Percentiles rank a stretch among this genome's conserved stretches.
phyloP scores from a whole-genome alignment of 345 rosid species.

The Lepidium sativum region DNA sequence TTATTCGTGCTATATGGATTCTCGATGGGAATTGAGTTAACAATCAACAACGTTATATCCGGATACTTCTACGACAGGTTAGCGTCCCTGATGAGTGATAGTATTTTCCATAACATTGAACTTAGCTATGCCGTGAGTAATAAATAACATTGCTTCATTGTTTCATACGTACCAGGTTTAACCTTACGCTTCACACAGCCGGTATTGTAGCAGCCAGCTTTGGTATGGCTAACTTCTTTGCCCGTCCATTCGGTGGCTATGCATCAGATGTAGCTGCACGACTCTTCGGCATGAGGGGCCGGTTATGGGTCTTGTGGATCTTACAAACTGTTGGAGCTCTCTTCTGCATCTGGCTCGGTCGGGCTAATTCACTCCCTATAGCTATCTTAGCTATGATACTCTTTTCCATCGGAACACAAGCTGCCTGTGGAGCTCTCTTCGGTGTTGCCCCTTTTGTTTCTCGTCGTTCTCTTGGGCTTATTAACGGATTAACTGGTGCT shows the following conservation, averaged over 20 bases:
- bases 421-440: conserved; percentile 81
- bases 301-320: conserved; percentile 68
- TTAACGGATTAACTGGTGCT: conserved; percentile 67
- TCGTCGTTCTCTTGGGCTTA: conserved; percentile 61
- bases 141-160: no score
- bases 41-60: conserved; percentile 56
- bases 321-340: conserved; percentile 70
- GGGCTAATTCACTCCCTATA: conserved; percentile 57
- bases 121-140: no score
- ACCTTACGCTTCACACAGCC: conserved; percentile 63
- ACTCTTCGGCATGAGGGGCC: conserved; percentile 74
- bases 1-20: conserved; percentile 63
- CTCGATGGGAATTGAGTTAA: conserved; percentile 66
- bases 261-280: conserved; percentile 56
- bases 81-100: no score
- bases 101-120: no score
- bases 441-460: conserved; percentile 78
- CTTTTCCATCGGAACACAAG: conserved; percentile 70
- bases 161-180: conserved; percentile 14
- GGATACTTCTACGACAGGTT: conserved; percentile 61
- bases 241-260: conserved; percentile 76
- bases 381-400: conserved; percentile 72
- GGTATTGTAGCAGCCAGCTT: conserved; percentile 71
- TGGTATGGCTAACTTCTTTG: conserved; percentile 72
- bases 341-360: conserved; percentile 78